Percentiles rank a stretch among this genome's conserved stretches.
These are phyloP conservation scores for Coriaria nepalensis DNA, from an alignment of 306 rosid species.

Conservation along the genomic window DNA sequence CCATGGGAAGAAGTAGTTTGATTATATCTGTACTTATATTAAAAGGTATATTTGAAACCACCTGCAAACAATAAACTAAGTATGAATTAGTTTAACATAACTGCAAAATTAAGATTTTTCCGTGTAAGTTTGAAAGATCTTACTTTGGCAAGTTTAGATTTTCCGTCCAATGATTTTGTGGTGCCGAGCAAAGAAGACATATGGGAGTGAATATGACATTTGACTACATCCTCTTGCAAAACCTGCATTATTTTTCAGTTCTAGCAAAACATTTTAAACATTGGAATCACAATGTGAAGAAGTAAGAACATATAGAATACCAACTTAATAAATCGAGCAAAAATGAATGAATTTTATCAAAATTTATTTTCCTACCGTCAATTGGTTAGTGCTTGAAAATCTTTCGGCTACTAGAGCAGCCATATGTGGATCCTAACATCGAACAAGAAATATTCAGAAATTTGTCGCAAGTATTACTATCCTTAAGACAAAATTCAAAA, in stretches of 20 bases:
- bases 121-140: constrained; percentile 10
- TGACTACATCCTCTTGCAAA: constrained; percentile 59
- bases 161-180: constrained; percentile 17
- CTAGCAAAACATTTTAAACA: neutral
- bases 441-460: neutral
- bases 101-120: no score
- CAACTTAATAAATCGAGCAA: neutral
- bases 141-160: constrained; percentile 57
- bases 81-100: neutral
- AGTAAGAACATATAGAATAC: neutral
- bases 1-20: constrained; percentile 89
- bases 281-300: neutral
- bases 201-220: constrained; percentile 61
- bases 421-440: constrained; percentile 68
- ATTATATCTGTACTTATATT: constrained; percentile 72
- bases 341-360: neutral
- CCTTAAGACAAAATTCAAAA: neutral
- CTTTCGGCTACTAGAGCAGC: constrained; percentile 71
- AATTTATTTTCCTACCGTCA: constrained; percentile 37
- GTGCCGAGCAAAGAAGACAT: constrained; percentile 37
- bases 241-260: constrained; percentile 33
- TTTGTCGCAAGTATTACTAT: neutral
- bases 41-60: constrained; percentile 79
- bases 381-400: constrained; percentile 42
- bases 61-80: constrained; percentile 34